Conservation (phyloP, 1,284 basidiomycete species). For the Rhodotorula sp. region DNA sequence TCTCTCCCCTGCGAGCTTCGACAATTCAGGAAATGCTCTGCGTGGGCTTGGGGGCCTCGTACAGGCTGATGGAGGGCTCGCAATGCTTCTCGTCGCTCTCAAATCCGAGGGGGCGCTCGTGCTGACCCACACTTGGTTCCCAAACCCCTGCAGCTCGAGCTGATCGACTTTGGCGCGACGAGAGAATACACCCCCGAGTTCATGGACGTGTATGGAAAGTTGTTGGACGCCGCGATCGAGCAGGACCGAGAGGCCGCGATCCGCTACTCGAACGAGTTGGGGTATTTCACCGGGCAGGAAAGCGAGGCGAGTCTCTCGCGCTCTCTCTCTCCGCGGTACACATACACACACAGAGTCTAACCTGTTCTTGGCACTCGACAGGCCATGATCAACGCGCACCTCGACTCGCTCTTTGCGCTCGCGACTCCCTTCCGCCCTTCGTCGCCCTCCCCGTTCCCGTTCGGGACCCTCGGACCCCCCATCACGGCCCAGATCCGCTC, state of each 20-base stretch:
- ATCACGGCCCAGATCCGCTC: constrained; percentile 72
- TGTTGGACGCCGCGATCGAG: constrained; percentile 73
- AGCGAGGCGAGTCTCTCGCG: constrained; percentile 59
- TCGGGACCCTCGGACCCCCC: constrained; percentile 58
- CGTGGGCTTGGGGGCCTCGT: too few species aligned
- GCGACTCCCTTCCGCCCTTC: constrained; percentile 71
- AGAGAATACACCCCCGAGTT: constrained; percentile 81
- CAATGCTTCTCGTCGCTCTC: neutral
- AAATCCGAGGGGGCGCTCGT: neutral
- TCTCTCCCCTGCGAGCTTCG: neutral
- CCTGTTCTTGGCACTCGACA: constrained; percentile 45
- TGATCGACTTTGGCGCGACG: constrained; percentile 96
- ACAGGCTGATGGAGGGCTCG: too few species aligned
- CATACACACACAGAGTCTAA: neutral
- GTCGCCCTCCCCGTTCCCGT: constrained; percentile 64
- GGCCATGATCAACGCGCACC: constrained; percentile 85
- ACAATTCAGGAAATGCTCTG: neutral
- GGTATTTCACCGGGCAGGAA: constrained; percentile 89
- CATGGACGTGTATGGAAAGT: constrained; percentile 80
- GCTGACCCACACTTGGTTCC: neutral
- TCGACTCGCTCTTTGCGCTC: constrained; percentile 71
- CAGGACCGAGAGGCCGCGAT: constrained; percentile 70
- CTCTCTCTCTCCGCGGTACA: neutral
- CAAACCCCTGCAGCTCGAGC: constrained; percentile 60
- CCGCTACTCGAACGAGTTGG: constrained; percentile 71